A percentile compares a stretch with the other conserved stretches of the same genome.
phyloP scores from a whole-genome alignment of 257 asterid genomes.

The Leptodermis oblonga region DNA sequence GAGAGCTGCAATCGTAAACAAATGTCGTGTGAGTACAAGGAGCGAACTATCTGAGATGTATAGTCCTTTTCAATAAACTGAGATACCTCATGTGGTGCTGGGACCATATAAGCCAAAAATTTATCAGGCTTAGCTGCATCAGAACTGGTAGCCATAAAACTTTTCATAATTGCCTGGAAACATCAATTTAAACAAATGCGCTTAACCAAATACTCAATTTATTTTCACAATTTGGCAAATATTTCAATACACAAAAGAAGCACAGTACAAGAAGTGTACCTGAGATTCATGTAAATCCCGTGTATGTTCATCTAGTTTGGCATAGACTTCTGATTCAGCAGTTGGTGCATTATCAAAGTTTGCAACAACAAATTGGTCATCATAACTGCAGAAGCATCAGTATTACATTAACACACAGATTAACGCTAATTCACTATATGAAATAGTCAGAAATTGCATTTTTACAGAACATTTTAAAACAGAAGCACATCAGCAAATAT shows the following conservation, averaged over 20 bases:
- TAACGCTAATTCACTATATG: neutral
- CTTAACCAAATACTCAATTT: neutral
- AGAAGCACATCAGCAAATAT: neutral
- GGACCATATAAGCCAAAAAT: constrained; percentile 94
- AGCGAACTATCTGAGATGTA: neutral
- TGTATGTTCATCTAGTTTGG: constrained; percentile 54
- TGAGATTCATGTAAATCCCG: constrained; percentile 72
- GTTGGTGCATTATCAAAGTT: constrained; percentile 89
- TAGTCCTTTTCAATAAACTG: neutral
- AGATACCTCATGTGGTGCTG: constrained; percentile 70
- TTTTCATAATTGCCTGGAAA: constrained; percentile 93
- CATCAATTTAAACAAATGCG: neutral
- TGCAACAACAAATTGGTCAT: constrained; percentile 74
- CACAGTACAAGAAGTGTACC: constrained; percentile 33
- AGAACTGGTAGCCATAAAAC: constrained; percentile 56
- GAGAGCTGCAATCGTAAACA: constrained; percentile 53
- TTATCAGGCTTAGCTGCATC: constrained; percentile 59
- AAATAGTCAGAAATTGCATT: neutral
- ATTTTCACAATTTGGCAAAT: neutral
- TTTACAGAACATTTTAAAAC: neutral
- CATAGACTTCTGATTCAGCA: constrained; percentile 67
- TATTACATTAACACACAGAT: neutral
- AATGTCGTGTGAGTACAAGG: constrained; percentile 7
- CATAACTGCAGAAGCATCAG: constrained; percentile 44
- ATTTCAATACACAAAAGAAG: neutral